phyloP scores from a whole-genome alignment of 768 basidiomycete genomes.

The Leccinum imitatum region DNA sequence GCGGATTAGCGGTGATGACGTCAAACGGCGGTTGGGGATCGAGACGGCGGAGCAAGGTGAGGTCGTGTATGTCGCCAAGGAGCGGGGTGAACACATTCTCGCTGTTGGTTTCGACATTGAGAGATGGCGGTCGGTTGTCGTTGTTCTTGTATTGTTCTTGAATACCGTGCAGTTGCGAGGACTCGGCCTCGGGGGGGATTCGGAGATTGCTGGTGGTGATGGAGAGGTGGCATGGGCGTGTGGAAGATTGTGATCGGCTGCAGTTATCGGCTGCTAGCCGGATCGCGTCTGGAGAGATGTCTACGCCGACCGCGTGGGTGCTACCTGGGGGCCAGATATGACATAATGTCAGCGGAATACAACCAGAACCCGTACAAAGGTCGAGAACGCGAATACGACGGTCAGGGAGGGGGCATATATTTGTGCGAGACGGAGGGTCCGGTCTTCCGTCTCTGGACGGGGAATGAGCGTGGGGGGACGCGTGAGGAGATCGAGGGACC shows the following conservation, averaged over 20 bases:
- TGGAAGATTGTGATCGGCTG: conserved; percentile 10
- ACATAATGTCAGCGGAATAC: conserved; percentile 85
- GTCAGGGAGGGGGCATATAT: conserved; percentile 35
- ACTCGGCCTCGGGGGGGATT: background rate
- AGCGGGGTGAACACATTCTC: conserved; percentile 39
- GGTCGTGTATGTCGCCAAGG: conserved; percentile 44
- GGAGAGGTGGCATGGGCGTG: conserved; percentile 17
- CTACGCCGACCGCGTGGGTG: conserved; percentile 60
- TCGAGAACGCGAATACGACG: conserved; percentile 60
- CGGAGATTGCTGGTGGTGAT: conserved; percentile 7
- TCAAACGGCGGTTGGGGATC: conserved; percentile 56
- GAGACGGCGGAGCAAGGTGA: conserved; percentile 25
- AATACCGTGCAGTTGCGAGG: background rate
- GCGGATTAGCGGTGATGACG: conserved; percentile 81
- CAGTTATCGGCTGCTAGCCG: conserved; percentile 49
- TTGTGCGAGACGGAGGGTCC: conserved; percentile 62
- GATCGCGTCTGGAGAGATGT: conserved; percentile 63
- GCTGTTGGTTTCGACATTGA: background rate
- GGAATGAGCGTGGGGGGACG: conserved; percentile 89
- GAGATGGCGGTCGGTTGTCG: background rate
- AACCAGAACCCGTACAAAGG: conserved; percentile 91
- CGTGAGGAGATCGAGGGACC: conserved; percentile 71
- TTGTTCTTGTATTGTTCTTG: background rate
- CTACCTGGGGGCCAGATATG: conserved; percentile 58
- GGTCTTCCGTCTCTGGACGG: conserved; percentile 91